These are phyloP conservation scores for Viridothelium virens DNA, from an alignment of 495 filamentous ascomycete species.

Conservation along the genomic window DNA sequence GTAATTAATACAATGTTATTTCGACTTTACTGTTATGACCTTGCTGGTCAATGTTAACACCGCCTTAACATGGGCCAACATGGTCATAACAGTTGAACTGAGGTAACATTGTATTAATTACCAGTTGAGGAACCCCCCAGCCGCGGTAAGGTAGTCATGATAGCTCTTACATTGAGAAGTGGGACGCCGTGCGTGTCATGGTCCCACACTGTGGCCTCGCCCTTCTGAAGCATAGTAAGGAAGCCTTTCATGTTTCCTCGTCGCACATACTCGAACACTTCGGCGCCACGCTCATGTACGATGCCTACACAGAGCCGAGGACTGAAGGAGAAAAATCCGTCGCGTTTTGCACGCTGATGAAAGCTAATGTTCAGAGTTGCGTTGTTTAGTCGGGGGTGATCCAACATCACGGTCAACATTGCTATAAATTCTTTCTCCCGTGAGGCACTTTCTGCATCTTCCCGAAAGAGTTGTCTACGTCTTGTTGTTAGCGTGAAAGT, in stretches of 20 bases:
- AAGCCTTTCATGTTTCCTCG: background rate
- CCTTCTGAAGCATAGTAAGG: background rate
- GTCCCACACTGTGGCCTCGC: background rate
- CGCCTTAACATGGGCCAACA: no score
- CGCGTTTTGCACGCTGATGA: background rate
- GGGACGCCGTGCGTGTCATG: background rate
- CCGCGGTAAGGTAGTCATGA: background rate
- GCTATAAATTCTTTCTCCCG: background rate
- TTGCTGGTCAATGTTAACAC: no score
- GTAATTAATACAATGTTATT: no score
- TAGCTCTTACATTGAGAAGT: background rate
- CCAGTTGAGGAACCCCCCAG: no score
- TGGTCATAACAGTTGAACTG: no score
- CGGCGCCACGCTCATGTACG: background rate
- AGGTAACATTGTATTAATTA: no score
- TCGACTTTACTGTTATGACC: no score
- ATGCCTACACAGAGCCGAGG: background rate
- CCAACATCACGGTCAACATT: background rate
- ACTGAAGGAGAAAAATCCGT: constrained; percentile 5
- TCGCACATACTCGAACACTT: background rate
- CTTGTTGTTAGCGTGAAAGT: background rate
- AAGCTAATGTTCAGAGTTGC: background rate
- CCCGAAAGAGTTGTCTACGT: background rate
- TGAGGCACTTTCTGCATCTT: background rate
- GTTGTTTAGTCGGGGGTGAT: background rate